Base-by-base conservation (phyloP, 1,139 yeast genomes). In the Blastobotrys malaysiensis region DNA sequence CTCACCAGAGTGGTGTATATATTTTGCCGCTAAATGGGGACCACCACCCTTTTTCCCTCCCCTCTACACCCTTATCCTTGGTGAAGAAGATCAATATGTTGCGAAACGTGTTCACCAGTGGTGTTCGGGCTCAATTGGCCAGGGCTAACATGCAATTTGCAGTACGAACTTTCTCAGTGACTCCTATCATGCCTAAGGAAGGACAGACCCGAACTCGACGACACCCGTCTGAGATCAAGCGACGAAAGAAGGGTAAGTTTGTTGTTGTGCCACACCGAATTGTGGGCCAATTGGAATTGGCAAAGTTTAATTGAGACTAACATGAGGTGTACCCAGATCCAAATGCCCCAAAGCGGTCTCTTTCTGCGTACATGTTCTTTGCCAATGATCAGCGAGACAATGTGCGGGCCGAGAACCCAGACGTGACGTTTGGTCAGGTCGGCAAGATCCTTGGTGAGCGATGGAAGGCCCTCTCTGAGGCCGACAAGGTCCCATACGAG, bases 341-440 rank as follows among this genome's bases (percentile, higher is more conserved):
- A 77, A 91, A 91, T 75, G 99, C 99, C 62, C 99, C 99, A 73
- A 93, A 93, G 88, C 86, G 98, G 76, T 89, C 98, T 43, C 79
- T 93, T 71, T 89, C 97, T 59, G 97, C 98, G 55, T 93, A 93
- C 84, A 91, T 93, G 98, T 91, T 88, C 82, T 93, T 91, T 70
- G 98, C 99, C 67, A 90, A 89, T 71, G 97, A 90, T 69, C 87
- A 88, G 82, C 90, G 98, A 79, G 97, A 91, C 74, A 82, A 83
- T 63, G 96, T 93, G 65, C 82, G 96, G 74, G 84, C 93, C 60
- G 97, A 90, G 73, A 88, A 91, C 81, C 97, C 97, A 64, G 96
- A 95, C 72, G 87, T 88, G 66, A 75, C 91, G 52, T 90, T 91
- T 69, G 97, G 97, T 65, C 66, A 60, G 61, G 67, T 69, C 52